A percentile compares a stretch with the other conserved stretches of the same genome.
These are phyloP conservation scores for Selenicereus undatus DNA, from an alignment of 148 eudicot species.

Conservation along the genomic window DNA sequence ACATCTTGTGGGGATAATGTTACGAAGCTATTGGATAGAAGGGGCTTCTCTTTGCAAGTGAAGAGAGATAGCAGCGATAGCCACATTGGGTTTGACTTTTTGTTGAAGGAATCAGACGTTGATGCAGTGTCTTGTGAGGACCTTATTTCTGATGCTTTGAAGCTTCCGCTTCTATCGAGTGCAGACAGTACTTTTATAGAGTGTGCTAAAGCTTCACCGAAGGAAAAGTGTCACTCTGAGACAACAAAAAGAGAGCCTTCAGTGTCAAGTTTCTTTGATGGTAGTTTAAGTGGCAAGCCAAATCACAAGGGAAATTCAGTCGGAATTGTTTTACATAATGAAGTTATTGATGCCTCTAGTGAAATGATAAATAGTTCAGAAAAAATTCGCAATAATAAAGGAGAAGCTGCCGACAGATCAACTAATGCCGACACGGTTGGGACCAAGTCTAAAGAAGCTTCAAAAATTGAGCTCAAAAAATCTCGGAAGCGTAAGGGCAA, in stretches of 20 bases:
- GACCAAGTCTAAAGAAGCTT: constrained; percentile 32
- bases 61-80: constrained; percentile 29
- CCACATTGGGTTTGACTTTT: constrained; percentile 22
- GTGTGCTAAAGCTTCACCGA: constrained; percentile 28
- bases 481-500: constrained; percentile 28
- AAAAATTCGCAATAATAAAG: constrained; percentile 25
- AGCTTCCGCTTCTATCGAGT: constrained; percentile 69
- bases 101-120: constrained; percentile 40
- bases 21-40: constrained; percentile 33
- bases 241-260: constrained; percentile 26
- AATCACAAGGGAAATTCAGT: constrained; percentile 33
- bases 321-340: constrained; percentile 27
- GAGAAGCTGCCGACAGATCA: constrained; percentile 27
- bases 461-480: constrained; percentile 26
- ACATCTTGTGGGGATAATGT: constrained; percentile 31
- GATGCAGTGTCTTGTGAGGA: constrained; percentile 56
- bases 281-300: constrained; percentile 35
- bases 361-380: constrained; percentile 20
- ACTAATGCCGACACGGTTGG: constrained; percentile 27
- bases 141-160: constrained; percentile 61
- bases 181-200: constrained; percentile 26
- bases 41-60: constrained; percentile 28
- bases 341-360: constrained; percentile 19
- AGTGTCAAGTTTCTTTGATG: constrained; percentile 26
- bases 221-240: constrained; percentile 28